Evolutionary conservation across 139 green algal species (phyloP), one percentile per base, ranked within the genome.

Genomic region (Ettlia oleoabundans): DNA sequence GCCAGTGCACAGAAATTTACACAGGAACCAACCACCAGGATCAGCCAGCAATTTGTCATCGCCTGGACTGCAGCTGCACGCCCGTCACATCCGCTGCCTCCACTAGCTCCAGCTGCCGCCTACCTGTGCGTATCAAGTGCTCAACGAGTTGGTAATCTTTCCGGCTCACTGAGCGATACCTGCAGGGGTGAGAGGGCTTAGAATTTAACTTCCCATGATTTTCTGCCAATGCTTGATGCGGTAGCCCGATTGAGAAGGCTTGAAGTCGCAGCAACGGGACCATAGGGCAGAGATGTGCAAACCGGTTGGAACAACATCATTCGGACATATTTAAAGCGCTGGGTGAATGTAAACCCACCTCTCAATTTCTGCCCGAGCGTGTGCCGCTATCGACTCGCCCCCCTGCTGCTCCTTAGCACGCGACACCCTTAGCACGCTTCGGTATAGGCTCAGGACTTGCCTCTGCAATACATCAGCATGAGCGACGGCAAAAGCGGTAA

Each of bases 31-130:
- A n/a, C n/a, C n/a, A n/a, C n/a, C n/a, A n/a, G n/a, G n/a, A n/a
- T n/a, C n/a, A n/a, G n/a, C n/a, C n/a, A n/a, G n/a, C n/a, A n/a
- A n/a, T n/a, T n/a, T n/a, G n/a, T n/a, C n/a, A n/a, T 24, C 13
- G 47, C 47, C 47, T 10, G 47, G 10, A 24, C 2, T 78, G 35
- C 47, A 83, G 42, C 62, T 55, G 47, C 51, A 85, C 28, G 19
- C 55, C 70, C 1, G 75, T 71, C 10, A 85, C 80, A 26, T 69
- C 51, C 0, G 38, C 32, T 8, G 78, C 6, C 19, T 24, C 2
- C 24, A 89, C 51, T 22, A 86, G n/a, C 10, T 75, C 85, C 82
- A 89, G 51, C 82, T 89, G 85, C 9, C 66, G 64, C 13, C 58
- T 51, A 19, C 85, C 80, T 47, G 43, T 80, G 8, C 85, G 65